Percentiles rank a stretch among this genome's conserved stretches.
phyloP scores from a whole-genome alignment of 768 basidiomycete species.

The Mycena capillaripes region DNA sequence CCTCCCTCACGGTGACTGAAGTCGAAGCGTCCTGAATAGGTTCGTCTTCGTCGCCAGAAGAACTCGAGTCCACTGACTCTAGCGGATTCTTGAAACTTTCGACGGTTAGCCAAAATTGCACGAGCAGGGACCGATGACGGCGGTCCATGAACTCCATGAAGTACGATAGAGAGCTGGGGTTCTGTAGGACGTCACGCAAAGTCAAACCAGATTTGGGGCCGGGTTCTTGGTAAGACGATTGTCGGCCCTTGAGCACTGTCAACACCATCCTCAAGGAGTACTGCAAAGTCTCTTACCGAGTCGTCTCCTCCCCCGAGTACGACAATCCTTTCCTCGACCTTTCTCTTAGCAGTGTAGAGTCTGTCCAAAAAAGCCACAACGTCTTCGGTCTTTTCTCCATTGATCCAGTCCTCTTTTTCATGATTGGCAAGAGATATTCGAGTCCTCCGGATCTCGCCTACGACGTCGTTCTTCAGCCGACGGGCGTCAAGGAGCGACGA shows the following conservation, averaged over 20 bases:
- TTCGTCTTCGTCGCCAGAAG: conserved; percentile 72
- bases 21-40: conserved; percentile 66
- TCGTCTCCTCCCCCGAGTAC: conserved; percentile 80
- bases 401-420: conserved; percentile 91
- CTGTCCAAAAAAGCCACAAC: conserved; percentile 90
- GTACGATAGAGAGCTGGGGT: conserved; percentile 92
- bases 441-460: conserved; percentile 91
- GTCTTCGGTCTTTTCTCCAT: conserved; percentile 87
- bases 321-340: conserved; percentile 88
- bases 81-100: conserved; percentile 98
- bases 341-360: conserved; percentile 89
- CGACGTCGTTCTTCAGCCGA: conserved; percentile 91
- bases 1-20: conserved; percentile 81
- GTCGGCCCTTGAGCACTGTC: conserved; percentile 47
- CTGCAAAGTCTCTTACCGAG: conserved; percentile 56
- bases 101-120: conserved; percentile 98
- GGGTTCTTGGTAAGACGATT: conserved; percentile 58
- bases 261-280: neutral
- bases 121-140: conserved; percentile 82
- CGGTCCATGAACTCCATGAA: conserved; percentile 99
- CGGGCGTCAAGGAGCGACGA: conserved; percentile 91
- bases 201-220: conserved; percentile 64
- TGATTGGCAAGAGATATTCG: conserved; percentile 83
- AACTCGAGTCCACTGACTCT: conserved; percentile 83
- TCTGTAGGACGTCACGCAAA: conserved; percentile 85